Percentiles rank a stretch among this genome's conserved stretches.
Evolutionary conservation across 805 yeast species (phyloP).

Genomic region (Peterozyma xylosa): DNA sequence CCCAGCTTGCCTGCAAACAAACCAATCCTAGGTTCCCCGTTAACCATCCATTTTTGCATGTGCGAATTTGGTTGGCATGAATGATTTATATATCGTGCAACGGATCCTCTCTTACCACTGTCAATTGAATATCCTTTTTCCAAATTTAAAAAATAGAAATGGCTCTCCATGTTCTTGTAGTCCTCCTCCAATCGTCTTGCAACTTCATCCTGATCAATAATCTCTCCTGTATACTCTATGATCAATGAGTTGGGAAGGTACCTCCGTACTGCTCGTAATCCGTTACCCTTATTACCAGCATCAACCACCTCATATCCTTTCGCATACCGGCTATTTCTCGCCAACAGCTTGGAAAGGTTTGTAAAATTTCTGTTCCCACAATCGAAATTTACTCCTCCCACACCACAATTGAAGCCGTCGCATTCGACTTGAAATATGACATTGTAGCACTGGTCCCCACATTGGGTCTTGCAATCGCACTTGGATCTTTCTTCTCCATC

Average conservation of each 20-base stretch:
- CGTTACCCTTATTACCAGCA: constrained; percentile 33
- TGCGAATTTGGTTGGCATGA: constrained; percentile 40
- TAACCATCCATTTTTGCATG: constrained; percentile 41
- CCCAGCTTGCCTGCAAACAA: constrained; percentile 32
- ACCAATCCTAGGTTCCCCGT: constrained; percentile 37
- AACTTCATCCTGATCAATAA: constrained; percentile 31
- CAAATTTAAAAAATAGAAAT: constrained; percentile 34
- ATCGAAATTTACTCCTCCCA: constrained; percentile 14
- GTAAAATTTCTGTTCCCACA: constrained; percentile 32
- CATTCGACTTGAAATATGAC: constrained; percentile 25
- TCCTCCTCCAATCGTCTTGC: constrained; percentile 23
- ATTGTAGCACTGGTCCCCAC: constrained; percentile 28
- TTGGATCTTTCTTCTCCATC: neutral
- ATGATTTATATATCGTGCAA: constrained; percentile 43
- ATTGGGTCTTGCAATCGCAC: constrained; percentile 17
- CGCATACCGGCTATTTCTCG: constrained; percentile 13
- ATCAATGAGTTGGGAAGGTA: constrained; percentile 31
- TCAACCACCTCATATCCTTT: constrained; percentile 21
- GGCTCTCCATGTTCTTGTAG: constrained; percentile 9
- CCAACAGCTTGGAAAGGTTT: constrained; percentile 12
- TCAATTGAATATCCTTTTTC: constrained; percentile 36
- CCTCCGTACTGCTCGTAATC: constrained; percentile 28
- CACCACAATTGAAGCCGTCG: constrained; percentile 21
- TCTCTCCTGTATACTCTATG: constrained; percentile 43
- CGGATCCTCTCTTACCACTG: constrained; percentile 35